A percentile compares a stretch with the other conserved stretches of the same genome.
Conservation (phyloP, 257 asterid genomes). For the Rauvolfia tetraphylla region DNA sequence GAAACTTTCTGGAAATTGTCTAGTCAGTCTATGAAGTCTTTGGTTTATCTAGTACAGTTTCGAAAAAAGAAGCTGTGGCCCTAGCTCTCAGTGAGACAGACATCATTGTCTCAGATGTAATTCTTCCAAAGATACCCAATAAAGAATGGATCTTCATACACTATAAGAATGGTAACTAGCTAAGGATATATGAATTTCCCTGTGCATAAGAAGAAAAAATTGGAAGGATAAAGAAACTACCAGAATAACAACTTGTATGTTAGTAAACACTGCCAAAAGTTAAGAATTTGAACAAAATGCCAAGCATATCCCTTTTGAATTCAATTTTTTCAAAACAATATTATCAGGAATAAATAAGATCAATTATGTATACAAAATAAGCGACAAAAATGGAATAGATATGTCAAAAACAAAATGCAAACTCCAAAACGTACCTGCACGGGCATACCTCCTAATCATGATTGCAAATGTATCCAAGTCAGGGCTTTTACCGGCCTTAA, state of each 20-base stretch:
- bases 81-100: background rate
- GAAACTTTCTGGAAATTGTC: background rate
- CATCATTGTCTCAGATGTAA: background rate
- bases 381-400: background rate
- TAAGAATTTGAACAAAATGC: background rate
- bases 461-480: constrained; percentile 56
- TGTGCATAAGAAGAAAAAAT: background rate
- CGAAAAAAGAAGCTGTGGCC: background rate
- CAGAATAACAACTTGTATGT: background rate
- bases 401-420: background rate
- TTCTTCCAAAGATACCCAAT: background rate
- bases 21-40: background rate
- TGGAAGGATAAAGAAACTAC: background rate
- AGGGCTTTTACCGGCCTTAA: constrained; percentile 32
- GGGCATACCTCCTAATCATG: constrained; percentile 67
- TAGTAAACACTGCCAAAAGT: background rate
- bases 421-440: constrained; percentile 54
- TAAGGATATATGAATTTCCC: background rate
- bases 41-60: background rate
- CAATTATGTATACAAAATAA: background rate
- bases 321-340: background rate
- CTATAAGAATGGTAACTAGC: background rate
- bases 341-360: background rate
- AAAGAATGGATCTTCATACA: background rate
- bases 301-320: background rate